These are phyloP conservation scores for Kodamaea arcana DNA, from an alignment of 1,139 yeast genomes.

Conservation along the genomic window DNA sequence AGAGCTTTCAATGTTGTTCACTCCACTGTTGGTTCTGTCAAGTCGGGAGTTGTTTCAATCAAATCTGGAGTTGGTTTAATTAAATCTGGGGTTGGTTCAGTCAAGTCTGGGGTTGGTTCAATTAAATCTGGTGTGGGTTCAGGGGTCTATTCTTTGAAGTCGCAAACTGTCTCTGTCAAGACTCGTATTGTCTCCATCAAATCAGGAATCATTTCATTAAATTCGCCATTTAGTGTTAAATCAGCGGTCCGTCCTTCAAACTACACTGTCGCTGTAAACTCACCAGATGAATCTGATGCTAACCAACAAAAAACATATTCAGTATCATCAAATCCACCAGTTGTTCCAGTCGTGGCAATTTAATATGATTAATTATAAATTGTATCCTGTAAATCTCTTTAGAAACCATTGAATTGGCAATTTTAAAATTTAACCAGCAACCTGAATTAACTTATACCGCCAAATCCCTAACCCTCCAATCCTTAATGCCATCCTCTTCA, in stretches of 20 bases:
- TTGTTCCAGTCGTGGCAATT: no score
- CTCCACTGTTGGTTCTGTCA: background rate
- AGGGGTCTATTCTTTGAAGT: background rate
- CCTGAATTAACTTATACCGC: no score
- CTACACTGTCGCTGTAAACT: background rate
- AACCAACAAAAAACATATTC: no score
- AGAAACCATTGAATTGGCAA: no score
- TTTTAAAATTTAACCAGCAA: no score
- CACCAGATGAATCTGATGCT: no score
- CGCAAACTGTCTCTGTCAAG: background rate
- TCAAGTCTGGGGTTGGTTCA: background rate
- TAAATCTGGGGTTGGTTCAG: background rate
- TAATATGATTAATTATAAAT: no score
- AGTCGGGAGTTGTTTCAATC: background rate
- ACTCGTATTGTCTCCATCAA: no score
- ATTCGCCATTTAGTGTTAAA: no score
- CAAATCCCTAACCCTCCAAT: constrained; percentile 8
- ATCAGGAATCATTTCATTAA: background rate
- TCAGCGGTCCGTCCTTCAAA: background rate
- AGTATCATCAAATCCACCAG: no score
- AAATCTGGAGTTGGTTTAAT: background rate
- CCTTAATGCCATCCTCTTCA: background rate
- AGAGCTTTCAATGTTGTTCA: background rate
- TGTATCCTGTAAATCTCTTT: no score
- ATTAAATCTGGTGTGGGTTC: background rate